Evolutionary conservation across 305 asterid species (phyloP).

Genomic region (Caryopteris hybrid): DNA sequence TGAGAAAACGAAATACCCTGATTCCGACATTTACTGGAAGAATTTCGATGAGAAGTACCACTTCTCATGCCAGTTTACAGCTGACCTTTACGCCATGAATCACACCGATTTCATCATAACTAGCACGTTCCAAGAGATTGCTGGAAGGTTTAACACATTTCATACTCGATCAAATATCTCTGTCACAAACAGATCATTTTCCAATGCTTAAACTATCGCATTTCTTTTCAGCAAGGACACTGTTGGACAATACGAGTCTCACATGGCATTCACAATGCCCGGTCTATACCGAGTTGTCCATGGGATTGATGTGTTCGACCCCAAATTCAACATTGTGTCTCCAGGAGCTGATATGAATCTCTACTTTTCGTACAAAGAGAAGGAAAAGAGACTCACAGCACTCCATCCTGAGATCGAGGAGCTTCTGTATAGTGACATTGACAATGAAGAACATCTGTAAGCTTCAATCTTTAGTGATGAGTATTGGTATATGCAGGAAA

Average conservation of each 20-base stretch:
- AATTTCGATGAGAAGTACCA: slow-evolving; percentile 70
- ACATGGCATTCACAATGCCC: slow-evolving; percentile 80
- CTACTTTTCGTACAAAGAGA: slow-evolving; percentile 62
- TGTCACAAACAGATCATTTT: not conserved
- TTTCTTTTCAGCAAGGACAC: slow-evolving; percentile 56
- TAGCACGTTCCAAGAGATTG: slow-evolving; percentile 82
- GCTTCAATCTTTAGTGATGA: not conserved
- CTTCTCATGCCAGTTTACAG: slow-evolving; percentile 74
- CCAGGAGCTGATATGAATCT: slow-evolving; percentile 69
- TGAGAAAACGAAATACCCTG: slow-evolving; percentile 80
- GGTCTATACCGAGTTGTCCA: slow-evolving; percentile 78
- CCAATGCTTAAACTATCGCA: too few relatives aligned
- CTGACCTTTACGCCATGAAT: slow-evolving; percentile 78
- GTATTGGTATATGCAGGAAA: not conserved
- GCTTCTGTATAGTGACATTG: slow-evolving; percentile 63
- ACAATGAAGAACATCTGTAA: slow-evolving; percentile 73
- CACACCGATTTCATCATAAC: slow-evolving; percentile 82
- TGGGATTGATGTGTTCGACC: slow-evolving; percentile 69
- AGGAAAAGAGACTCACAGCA: slow-evolving; percentile 50
- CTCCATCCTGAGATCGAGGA: slow-evolving; percentile 71
- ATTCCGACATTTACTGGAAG: slow-evolving; percentile 62
- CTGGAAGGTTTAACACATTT: slow-evolving; percentile 52
- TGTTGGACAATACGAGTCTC: slow-evolving; percentile 79
- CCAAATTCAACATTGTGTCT: slow-evolving; percentile 75
- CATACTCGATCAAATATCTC: too few relatives aligned